Conservation (phyloP, 352 stramenopile genomes). For the Phytopythium cucurbitacearum region DNA sequence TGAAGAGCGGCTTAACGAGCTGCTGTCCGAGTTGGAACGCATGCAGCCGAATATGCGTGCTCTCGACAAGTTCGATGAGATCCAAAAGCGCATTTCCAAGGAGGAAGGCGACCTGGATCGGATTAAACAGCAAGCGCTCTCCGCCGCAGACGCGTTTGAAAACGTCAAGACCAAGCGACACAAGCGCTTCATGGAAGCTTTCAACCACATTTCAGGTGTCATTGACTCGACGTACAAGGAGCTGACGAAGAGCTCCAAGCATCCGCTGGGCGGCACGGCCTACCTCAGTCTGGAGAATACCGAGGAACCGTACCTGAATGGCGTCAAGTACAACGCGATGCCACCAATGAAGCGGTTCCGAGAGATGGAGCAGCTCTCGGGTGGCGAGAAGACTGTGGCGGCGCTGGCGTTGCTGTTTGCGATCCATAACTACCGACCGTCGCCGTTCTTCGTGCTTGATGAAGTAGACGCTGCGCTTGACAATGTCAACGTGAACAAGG, state of each 20-base stretch:
- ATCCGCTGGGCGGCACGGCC: slow-evolving; percentile 88
- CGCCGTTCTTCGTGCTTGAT: slow-evolving; percentile 99
- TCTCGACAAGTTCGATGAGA: slow-evolving; percentile 84
- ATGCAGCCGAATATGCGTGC: slow-evolving; percentile 98
- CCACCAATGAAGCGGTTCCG: slow-evolving; percentile 98
- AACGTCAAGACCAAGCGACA: slow-evolving; percentile 65
- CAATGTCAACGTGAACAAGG: slow-evolving; percentile 99
- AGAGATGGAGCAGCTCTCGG: slow-evolving; percentile 98
- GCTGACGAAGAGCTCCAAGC: slow-evolving; percentile 97
- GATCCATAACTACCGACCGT: slow-evolving; percentile 96
- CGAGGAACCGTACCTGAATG: slow-evolving; percentile 96
- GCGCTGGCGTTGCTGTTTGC: slow-evolving; percentile 98
- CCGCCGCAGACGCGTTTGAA: slow-evolving; percentile 67
- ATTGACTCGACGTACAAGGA: slow-evolving; percentile 97
- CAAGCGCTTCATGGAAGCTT: slow-evolving; percentile 92
- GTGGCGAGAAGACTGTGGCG: slow-evolving; percentile 98
- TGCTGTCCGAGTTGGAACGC: slow-evolving; percentile 86
- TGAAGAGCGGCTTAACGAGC: slow-evolving; percentile 55
- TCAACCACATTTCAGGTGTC: slow-evolving; percentile 89
- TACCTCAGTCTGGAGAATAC: slow-evolving; percentile 85
- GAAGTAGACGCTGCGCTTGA: slow-evolving; percentile 99
- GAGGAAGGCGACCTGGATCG: slow-evolving; percentile 78
- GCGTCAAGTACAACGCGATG: slow-evolving; percentile 99
- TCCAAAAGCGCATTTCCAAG: slow-evolving; percentile 69
- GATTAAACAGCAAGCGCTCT: slow-evolving; percentile 62